These are phyloP conservation scores for Leccinum longicurvipes DNA, from an alignment of 768 basidiomycete species.

Conservation along the genomic window DNA sequence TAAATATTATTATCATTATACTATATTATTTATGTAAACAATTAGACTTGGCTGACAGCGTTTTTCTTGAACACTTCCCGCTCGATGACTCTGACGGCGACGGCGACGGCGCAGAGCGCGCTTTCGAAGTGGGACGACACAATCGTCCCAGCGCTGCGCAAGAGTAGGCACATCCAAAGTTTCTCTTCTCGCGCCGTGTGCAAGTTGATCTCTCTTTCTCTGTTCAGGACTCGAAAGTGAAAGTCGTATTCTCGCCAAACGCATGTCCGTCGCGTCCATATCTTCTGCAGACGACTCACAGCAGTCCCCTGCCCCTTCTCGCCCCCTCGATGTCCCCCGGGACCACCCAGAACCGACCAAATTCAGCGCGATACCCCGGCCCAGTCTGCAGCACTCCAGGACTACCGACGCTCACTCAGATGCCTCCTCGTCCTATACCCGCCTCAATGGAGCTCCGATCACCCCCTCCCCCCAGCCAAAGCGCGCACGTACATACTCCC, in stretches of 20 bases:
- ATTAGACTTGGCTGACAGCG: conserved; percentile 2
- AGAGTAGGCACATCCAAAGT: conserved; percentile 47
- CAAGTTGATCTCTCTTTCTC: neutral
- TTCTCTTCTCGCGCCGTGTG: neutral
- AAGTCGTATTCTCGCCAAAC: conserved; percentile 71
- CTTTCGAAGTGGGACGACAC: conserved; percentile 74
- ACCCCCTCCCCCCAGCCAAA: conserved; percentile 36
- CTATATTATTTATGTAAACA: too few relatives aligned
- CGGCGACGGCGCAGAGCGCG: conserved; percentile 30
- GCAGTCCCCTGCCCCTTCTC: conserved; percentile 19
- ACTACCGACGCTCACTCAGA: conserved; percentile 25
- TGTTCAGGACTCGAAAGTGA: conserved; percentile 71
- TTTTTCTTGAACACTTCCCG: conserved; percentile 10
- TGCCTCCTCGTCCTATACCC: conserved; percentile 22
- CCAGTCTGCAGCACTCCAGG: conserved; percentile 39
- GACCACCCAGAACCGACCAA: conserved; percentile 32
- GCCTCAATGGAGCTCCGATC: conserved; percentile 29
- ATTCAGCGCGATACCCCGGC: conserved; percentile 45
- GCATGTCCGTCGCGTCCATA: conserved; percentile 73
- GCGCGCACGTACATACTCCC: conserved; percentile 64
- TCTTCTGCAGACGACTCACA: conserved; percentile 49
- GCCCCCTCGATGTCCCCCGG: conserved; percentile 18
- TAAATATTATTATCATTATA: neutral
- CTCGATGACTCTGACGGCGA: conserved; percentile 42
- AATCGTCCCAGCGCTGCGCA: conserved; percentile 76